Evolutionary conservation across 179 eudicot genomes (phyloP).

Genomic region (Actinidia arguta): DNA sequence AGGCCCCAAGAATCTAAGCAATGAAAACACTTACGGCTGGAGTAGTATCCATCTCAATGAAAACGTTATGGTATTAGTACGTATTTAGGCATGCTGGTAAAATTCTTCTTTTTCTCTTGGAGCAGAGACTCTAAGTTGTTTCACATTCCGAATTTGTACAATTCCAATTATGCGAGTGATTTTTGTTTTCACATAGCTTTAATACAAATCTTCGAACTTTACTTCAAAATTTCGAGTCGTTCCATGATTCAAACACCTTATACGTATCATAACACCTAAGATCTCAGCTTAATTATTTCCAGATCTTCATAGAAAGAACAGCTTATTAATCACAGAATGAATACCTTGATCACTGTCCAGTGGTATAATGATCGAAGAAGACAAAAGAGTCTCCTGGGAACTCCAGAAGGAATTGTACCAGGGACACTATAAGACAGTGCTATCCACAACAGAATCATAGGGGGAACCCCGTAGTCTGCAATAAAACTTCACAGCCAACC

Average conservation of each 20-base stretch:
- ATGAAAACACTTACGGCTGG: slow-evolving; percentile 42
- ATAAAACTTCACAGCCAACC: slow-evolving; percentile 51
- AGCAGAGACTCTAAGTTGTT: not conserved
- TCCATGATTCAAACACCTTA: not conserved
- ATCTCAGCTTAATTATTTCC: not conserved
- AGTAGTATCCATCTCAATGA: slow-evolving; percentile 62
- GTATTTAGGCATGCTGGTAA: too few species aligned
- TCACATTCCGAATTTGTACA: not conserved
- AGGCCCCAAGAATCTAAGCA: not conserved
- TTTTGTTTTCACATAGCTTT: not conserved
- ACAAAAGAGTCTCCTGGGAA: slow-evolving; percentile 71
- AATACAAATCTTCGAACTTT: not conserved
- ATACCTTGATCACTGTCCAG: slow-evolving; percentile 74
- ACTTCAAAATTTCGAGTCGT: not conserved
- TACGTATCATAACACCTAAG: not conserved
- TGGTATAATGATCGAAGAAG: slow-evolving; percentile 59
- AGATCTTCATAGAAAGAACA: not conserved
- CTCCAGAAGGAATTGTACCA: slow-evolving; percentile 51
- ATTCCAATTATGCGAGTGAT: not conserved
- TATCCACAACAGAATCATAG: slow-evolving; percentile 59
- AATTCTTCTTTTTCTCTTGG: not conserved
- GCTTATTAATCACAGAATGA: not conserved
- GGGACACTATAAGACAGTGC: slow-evolving; percentile 62
- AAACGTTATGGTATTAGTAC: slow-evolving; percentile 23
- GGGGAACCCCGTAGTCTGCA: slow-evolving; percentile 67